These are phyloP conservation scores for Rhizopus microsporus DNA, from an alignment of 371 early-diverging fungal species.

Conservation along the genomic window DNA sequence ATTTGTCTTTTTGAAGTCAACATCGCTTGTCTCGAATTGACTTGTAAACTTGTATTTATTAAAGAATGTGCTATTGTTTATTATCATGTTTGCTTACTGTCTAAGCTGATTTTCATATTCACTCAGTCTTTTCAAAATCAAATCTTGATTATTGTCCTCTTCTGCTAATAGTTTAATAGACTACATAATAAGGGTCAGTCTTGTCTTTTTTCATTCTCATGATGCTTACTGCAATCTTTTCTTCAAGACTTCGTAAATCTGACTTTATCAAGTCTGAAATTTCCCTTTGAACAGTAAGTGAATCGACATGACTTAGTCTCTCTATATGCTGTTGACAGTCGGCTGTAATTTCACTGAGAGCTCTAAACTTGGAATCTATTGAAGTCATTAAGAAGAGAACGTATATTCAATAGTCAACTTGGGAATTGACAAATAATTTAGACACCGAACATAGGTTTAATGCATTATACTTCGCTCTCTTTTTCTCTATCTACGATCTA, in stretches of 20 bases:
- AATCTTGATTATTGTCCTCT: slow-evolving; percentile 59
- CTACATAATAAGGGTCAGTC: slow-evolving; percentile 29
- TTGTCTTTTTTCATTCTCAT: neutral
- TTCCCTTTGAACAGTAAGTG: slow-evolving; percentile 35
- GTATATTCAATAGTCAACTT: no score
- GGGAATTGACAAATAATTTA: no score
- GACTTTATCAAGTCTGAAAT: slow-evolving; percentile 26
- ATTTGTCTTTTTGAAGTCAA: slow-evolving; percentile 60
- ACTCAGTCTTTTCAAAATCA: slow-evolving; percentile 49
- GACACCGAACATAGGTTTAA: no score
- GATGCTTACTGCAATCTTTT: slow-evolving; percentile 33
- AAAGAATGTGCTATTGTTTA: neutral
- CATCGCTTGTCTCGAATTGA: slow-evolving; percentile 55
- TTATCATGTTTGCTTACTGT: slow-evolving; percentile 42
- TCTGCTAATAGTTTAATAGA: slow-evolving; percentile 55
- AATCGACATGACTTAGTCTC: slow-evolving; percentile 32
- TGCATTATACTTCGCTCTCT: no score
- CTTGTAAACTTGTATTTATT: slow-evolving; percentile 44
- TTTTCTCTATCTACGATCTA: no score
- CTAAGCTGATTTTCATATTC: slow-evolving; percentile 62
- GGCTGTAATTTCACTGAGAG: slow-evolving; percentile 36
- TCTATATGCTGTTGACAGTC: slow-evolving; percentile 48
- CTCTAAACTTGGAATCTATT: slow-evolving; percentile 36
- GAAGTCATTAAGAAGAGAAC: slow-evolving; percentile 11
- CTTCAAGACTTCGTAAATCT: slow-evolving; percentile 29